Percentiles rank a stretch among this genome's conserved stretches.
These are phyloP conservation scores for Salix suchowensis DNA, from an alignment of 345 rosid species.

Conservation along the genomic window DNA sequence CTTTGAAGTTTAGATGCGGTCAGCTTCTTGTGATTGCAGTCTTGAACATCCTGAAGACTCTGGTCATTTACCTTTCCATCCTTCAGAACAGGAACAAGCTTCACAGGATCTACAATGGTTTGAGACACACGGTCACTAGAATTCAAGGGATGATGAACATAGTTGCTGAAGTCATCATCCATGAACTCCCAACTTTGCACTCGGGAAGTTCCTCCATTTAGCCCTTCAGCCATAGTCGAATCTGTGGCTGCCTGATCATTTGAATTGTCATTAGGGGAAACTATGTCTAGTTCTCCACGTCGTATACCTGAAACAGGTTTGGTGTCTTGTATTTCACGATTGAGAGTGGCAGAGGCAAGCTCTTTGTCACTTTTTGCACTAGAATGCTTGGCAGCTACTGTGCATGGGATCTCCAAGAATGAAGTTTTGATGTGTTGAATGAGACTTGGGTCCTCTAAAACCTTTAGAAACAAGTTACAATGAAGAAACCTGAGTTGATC, in stretches of 20 bases:
- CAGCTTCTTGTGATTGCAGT: constrained; percentile 32
- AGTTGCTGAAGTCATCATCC: constrained; percentile 65
- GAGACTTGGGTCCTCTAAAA: constrained; percentile 65
- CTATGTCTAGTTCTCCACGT: constrained; percentile 35
- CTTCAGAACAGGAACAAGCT: constrained; percentile 29
- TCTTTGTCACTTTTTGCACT: constrained; percentile 24
- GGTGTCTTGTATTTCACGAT: constrained; percentile 31
- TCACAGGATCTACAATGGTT: constrained; percentile 47
- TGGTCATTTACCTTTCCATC: constrained; percentile 27
- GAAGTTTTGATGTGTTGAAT: constrained; percentile 52
- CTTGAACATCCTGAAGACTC: constrained; percentile 39
- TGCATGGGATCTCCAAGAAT: constrained; percentile 49
- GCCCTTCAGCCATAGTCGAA: constrained; percentile 52
- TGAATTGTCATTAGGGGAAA: constrained; percentile 43
- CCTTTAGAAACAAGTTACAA: constrained; percentile 34
- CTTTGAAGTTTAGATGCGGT: constrained; percentile 24
- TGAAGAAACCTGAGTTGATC: constrained; percentile 2
- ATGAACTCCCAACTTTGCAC: constrained; percentile 63
- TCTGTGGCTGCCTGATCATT: constrained; percentile 43
- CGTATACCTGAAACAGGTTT: constrained; percentile 35
- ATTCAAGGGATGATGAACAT: constrained; percentile 53
- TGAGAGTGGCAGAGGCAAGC: constrained; percentile 24
- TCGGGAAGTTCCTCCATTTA: constrained; percentile 57
- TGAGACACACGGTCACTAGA: constrained; percentile 74
- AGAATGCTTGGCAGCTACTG: constrained; percentile 27